Base-by-base conservation (phyloP, 2,329 filamentous ascomycete genomes). In the Colletotrichum siamense region DNA sequence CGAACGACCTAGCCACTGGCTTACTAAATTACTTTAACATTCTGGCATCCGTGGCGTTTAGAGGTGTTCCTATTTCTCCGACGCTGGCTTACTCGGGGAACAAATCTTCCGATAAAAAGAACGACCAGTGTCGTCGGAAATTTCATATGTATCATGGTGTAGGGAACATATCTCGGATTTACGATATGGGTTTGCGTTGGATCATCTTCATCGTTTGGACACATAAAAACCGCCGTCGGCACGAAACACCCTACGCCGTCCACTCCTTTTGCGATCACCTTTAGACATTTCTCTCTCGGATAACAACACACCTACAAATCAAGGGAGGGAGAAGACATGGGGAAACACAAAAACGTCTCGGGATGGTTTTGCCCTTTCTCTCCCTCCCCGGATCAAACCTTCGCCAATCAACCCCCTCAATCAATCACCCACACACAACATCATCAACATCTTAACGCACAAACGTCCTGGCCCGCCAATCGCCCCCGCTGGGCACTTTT, bases 21-120 rank as follows among this genome's bases (percentile, higher is more conserved):
- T 71, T 52, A 55, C 80, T 81, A 82, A 79, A 80, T 81, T 81
- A 78, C 80, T 79, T 82, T 84, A 83, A 13, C 83, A 83, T 82
- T 83, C 82, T 79, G 84, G 85, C 86, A 87, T 87, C 84, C 78
- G 82, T 79, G 86, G 86, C 86, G 86, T 87, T 87, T 80, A 57
- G 59, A 73, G 75, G 68, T 78, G 55, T 77, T 74, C 30, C 26
- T 39, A 64, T 52, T 67, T 61, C 62, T 68, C 67, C 73, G 70
- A 67, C 75, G 67, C 73, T 69, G 69, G 69, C 64, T 66, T 36
- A 73, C 69, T 77, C 67, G 72, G 75, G 69, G 34, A 63, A 52
- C 22, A 59, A 59, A 59, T 59, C 68, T 73, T 74, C 70, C 74
- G 64, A 62, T 62, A 5, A 69, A 76, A 52, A 52, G 44, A 68